Conservation (phyloP, 768 basidiomycete species). For the Phaeotremella fagi region DNA sequence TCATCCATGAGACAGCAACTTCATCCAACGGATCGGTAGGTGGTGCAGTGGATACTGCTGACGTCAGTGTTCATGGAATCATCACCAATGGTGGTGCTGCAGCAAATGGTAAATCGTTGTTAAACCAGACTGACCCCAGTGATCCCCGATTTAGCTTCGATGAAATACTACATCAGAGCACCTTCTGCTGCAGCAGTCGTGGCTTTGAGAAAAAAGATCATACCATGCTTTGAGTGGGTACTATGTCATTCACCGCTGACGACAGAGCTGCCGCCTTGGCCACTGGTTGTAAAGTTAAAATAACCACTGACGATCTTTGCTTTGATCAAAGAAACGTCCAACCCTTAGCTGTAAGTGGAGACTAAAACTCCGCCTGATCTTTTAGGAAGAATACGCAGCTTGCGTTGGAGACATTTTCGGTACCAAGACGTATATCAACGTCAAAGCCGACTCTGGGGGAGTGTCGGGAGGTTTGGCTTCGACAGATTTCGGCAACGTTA, state of each 20-base stretch:
- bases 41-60: neutral
- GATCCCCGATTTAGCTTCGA: slow-evolving; percentile 64
- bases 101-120: slow-evolving; percentile 53
- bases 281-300: slow-evolving; percentile 24
- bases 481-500: slow-evolving; percentile 29
- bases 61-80: slow-evolving; percentile 60
- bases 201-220: neutral
- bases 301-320: slow-evolving; percentile 15
- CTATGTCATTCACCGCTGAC: neutral
- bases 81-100: slow-evolving; percentile 65
- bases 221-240: slow-evolving; percentile 10
- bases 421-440: slow-evolving; percentile 12
- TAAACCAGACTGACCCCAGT: slow-evolving; percentile 38
- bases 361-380: neutral
- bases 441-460: slow-evolving; percentile 4
- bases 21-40: slow-evolving; percentile 64
- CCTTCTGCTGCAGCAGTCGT: neutral
- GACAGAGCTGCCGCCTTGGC: slow-evolving; percentile 24
- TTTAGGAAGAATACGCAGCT: slow-evolving; percentile 1
- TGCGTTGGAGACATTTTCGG: slow-evolving; percentile 7
- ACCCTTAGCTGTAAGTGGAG: slow-evolving; percentile 5
- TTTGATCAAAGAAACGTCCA: slow-evolving; percentile 14
- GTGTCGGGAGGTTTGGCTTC: slow-evolving; percentile 8
- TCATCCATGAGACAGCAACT: slow-evolving; percentile 82
- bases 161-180: slow-evolving; percentile 61